These are phyloP conservation scores for Ogataea pilisensis DNA, from an alignment of 805 yeast species.

Conservation along the genomic window DNA sequence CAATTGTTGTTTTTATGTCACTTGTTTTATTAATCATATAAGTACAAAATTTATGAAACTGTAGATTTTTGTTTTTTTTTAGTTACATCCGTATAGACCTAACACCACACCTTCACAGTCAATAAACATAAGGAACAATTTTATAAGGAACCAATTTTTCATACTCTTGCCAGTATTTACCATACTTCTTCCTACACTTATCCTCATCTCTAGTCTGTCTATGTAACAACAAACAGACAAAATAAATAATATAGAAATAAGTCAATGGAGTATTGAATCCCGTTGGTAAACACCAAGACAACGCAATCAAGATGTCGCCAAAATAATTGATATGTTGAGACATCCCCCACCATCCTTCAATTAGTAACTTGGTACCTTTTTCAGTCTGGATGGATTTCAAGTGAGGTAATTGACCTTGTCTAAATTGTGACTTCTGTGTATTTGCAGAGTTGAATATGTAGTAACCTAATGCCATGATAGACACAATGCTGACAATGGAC, in stretches of 20 bases:
- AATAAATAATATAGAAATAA: conserved; percentile 81
- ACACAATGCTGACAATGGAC: conserved; percentile 37
- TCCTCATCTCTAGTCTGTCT: conserved; percentile 90
- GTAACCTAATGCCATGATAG: conserved; percentile 54
- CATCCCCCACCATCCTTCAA: conserved; percentile 94
- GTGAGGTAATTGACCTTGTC: conserved; percentile 67
- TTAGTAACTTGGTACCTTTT: conserved; percentile 73
- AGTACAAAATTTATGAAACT: too few species aligned
- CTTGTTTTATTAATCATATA: too few species aligned
- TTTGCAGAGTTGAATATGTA: conserved; percentile 82
- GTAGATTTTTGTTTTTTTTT: too few species aligned
- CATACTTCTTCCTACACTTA: conserved; percentile 84
- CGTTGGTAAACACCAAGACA: conserved; percentile 91
- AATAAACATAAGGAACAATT: conserved; percentile 85
- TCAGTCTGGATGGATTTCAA: conserved; percentile 67
- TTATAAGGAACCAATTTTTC: conserved; percentile 79
- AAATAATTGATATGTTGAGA: conserved; percentile 93
- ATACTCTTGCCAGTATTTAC: conserved; percentile 81
- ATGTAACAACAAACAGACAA: conserved; percentile 77
- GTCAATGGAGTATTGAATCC: conserved; percentile 79
- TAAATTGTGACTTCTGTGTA: conserved; percentile 78
- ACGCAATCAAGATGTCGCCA: conserved; percentile 91
- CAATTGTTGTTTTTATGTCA: too few species aligned
- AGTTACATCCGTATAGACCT: too few species aligned
- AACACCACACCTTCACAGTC: too few species aligned